Evolutionary conservation across 805 yeast species (phyloP).

Genomic region (Ogataea zsoltii): DNA sequence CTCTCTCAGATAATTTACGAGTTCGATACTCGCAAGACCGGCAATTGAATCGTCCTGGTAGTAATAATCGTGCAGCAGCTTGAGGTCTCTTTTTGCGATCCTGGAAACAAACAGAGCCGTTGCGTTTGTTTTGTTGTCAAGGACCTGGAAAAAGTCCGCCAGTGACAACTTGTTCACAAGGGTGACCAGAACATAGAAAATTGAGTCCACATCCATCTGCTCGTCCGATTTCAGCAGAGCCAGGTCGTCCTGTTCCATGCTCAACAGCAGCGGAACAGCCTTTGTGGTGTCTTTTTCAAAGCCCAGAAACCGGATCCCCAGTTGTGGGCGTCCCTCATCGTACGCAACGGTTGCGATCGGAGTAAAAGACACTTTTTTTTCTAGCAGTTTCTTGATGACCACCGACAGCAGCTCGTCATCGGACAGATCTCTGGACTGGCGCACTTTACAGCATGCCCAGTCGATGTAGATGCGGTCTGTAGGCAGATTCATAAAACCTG

Average conservation of each 20-base stretch:
- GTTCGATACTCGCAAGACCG: slow-evolving; percentile 45
- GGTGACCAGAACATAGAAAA: slow-evolving; percentile 54
- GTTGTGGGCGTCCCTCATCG: slow-evolving; percentile 74
- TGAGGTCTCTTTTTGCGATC: slow-evolving; percentile 36
- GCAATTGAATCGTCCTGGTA: slow-evolving; percentile 62
- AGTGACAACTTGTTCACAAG: slow-evolving; percentile 55
- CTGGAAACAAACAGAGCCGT: slow-evolving; percentile 38
- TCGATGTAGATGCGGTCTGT: slow-evolving; percentile 58
- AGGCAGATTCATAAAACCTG: slow-evolving; percentile 49
- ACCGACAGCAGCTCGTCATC: slow-evolving; percentile 60
- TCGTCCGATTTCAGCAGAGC: slow-evolving; percentile 71
- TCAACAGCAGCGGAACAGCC: slow-evolving; percentile 63
- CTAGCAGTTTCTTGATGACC: slow-evolving; percentile 48
- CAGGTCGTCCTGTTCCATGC: slow-evolving; percentile 68
- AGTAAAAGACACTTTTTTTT: slow-evolving; percentile 52
- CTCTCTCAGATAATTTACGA: slow-evolving; percentile 30
- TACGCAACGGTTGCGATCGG: slow-evolving; percentile 64
- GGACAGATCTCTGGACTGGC: slow-evolving; percentile 47
- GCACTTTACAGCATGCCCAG: slow-evolving; percentile 81
- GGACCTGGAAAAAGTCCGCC: slow-evolving; percentile 67
- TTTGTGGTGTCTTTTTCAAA: slow-evolving; percentile 64
- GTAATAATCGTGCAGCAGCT: slow-evolving; percentile 52
- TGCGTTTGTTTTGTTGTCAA: slow-evolving; percentile 50
- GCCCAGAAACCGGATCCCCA: slow-evolving; percentile 68
- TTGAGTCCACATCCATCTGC: slow-evolving; percentile 59